Evolutionary conservation across 2,329 filamentous ascomycete species (phyloP), one percentile per base, ranked within the genome.

Genomic region (Pseudonectria foliicola): DNA sequence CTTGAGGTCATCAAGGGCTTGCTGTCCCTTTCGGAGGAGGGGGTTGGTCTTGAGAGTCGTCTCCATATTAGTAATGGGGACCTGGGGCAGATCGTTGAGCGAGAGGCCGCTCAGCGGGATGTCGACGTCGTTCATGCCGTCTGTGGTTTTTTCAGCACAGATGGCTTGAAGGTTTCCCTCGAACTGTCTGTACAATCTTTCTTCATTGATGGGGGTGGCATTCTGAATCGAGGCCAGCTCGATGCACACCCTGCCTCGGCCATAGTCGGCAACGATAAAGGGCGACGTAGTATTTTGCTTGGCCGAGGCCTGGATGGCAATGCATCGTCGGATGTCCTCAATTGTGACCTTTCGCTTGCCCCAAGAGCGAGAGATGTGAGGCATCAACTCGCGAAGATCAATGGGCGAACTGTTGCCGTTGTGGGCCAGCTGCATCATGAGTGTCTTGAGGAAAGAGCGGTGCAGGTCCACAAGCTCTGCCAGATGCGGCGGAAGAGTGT

Each of bases 391-490:
- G 25, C 70, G 66, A 29, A 87, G 57, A 49, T 86, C 80, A 15
- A 79, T 73, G 0, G 84, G 79, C 0, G 74, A 67, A 30, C 69
- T 64, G 21, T 65, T 62, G 39, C 80, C 79, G 55, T 82, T 77
- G 59, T 89, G 82, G 2, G 80, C 80, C 40, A 77, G 72, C 50
- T 87, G 81, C 8, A 88, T 62, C 1, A 75, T 72, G 15, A 86
- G 63, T 0, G 82, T 78, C 50, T 80, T 79, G 38, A 85, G 66
- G 46, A 88, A 83, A 10, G 79, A 70, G 27, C 67, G 66, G 55
- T 87, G 77, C 16, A 89, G 65, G 37, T 72, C 63, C 33, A 84
- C 60, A 12, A 87, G 64, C 31, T 83, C 75, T 38, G 67, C 56
- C 27, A 79, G 61, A 47, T 77, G 74, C 13, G 53, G 54, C 10